Conservation (phyloP, 768 basidiomycete genomes). For the Serendipita indica region DNA sequence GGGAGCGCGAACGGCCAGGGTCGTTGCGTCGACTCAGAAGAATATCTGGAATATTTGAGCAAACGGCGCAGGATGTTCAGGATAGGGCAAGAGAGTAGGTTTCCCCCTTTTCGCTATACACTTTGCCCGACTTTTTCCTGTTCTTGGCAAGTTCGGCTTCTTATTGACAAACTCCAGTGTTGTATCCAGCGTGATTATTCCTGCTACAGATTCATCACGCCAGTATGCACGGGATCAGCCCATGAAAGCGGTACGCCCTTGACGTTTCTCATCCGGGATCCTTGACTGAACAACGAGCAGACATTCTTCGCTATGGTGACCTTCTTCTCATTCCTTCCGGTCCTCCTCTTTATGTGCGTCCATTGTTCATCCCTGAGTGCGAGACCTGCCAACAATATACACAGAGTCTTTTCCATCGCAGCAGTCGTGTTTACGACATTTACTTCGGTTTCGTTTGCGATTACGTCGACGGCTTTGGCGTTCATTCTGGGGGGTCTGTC, state of each 20-base stretch:
- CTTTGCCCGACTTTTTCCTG: too few species aligned
- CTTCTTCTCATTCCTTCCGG: neutral
- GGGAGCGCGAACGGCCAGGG: neutral
- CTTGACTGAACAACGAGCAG: too few species aligned
- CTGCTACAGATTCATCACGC: neutral
- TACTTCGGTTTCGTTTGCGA: neutral
- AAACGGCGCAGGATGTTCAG: neutral
- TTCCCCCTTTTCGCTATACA: too few species aligned
- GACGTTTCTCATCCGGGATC: neutral
- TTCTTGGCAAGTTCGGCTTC: neutral
- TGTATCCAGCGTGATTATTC: neutral
- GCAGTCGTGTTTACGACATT: neutral
- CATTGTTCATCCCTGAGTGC: neutral
- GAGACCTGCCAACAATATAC: neutral
- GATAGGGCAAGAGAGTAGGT: neutral
- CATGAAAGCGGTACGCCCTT: neutral
- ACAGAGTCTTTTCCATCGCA: neutral
- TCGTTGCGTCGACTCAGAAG: neutral
- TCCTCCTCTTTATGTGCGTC: neutral
- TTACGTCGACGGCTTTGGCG: neutral
- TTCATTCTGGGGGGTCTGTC: neutral
- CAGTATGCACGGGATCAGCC: neutral
- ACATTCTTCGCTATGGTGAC: neutral
- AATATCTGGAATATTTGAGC: slow-evolving; percentile 2
- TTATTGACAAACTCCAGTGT: neutral